A percentile compares a stretch with the other conserved stretches of the same genome.
Conservation (phyloP, 176 grass and related monocot genomes). For the Oryza glaberrima region DNA sequence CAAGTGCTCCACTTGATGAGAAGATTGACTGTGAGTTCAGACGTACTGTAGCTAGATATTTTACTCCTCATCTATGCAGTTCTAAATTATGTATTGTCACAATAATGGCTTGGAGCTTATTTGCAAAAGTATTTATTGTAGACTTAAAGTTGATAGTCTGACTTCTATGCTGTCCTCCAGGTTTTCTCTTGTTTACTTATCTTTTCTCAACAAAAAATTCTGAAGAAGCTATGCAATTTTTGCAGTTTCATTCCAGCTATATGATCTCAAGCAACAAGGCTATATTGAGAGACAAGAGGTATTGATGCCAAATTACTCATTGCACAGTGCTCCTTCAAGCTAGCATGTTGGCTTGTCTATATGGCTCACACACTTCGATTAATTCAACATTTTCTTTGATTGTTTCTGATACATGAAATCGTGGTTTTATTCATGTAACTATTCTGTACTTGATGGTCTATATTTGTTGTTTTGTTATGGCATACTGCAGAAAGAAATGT, state of each 20-base stretch:
- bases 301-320: slow-evolving; percentile 25
- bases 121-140: slow-evolving; percentile 13
- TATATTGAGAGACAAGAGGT: slow-evolving; percentile 97
- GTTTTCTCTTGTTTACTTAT: neutral
- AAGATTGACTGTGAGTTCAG: slow-evolving; percentile 89
- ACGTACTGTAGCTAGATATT: slow-evolving; percentile 34
- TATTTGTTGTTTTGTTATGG: slow-evolving; percentile 7
- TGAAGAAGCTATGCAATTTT: slow-evolving; percentile 26
- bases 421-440: slow-evolving; percentile 28
- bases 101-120: slow-evolving; percentile 9
- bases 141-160: neutral
- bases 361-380: slow-evolving; percentile 8
- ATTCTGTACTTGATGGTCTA: neutral
- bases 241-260: slow-evolving; percentile 93
- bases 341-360: slow-evolving; percentile 30
- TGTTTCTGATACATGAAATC: slow-evolving; percentile 24
- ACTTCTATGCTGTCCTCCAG: neutral
- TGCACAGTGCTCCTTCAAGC: neutral
- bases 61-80: slow-evolving; percentile 16
- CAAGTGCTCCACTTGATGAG: slow-evolving; percentile 79
- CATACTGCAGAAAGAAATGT: neutral
- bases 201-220: neutral
- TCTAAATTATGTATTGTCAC: slow-evolving; percentile 4
- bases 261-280: slow-evolving; percentile 97
- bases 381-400: slow-evolving; percentile 1